These are phyloP conservation scores for Ganoderma lingzhi DNA, from an alignment of 1,284 basidiomycete genomes.

Conservation along the genomic window DNA sequence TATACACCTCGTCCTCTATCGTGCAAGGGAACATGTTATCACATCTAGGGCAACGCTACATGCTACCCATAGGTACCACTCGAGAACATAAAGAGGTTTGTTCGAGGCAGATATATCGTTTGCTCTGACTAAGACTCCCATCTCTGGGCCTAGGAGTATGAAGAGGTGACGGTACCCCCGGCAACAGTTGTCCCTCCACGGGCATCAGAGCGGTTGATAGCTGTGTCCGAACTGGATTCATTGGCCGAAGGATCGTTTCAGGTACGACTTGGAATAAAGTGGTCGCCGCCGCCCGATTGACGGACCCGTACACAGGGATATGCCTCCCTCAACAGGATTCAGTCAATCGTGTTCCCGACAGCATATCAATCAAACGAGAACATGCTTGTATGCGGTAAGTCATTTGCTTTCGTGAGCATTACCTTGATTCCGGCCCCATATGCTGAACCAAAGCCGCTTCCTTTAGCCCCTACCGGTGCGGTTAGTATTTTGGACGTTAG, in stretches of 20 bases:
- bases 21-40: constrained; percentile 77
- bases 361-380: constrained; percentile 97
- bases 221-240: constrained; percentile 79
- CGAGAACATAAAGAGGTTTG: constrained; percentile 73
- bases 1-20: constrained; percentile 80
- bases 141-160: constrained; percentile 57
- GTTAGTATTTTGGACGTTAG: constrained; percentile 54
- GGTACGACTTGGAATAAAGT: constrained; percentile 52
- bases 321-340: constrained; percentile 89
- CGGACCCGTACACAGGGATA: constrained; percentile 70
- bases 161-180: constrained; percentile 93
- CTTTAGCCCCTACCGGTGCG: constrained; percentile 91
- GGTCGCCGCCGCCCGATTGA: neutral
- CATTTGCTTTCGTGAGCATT: constrained; percentile 5
- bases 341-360: constrained; percentile 94
- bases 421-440: neutral
- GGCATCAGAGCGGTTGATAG: constrained; percentile 76
- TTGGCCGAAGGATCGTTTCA: constrained; percentile 90
- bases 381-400: constrained; percentile 91
- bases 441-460: neutral
- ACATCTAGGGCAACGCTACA: constrained; percentile 78
- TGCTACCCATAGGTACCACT: constrained; percentile 86
- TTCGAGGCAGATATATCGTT: constrained; percentile 10
- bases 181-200: constrained; percentile 83
- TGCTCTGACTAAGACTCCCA: neutral